Conservation (phyloP, 2,329 filamentous ascomycete genomes). For the Nannizzia gypsea region DNA sequence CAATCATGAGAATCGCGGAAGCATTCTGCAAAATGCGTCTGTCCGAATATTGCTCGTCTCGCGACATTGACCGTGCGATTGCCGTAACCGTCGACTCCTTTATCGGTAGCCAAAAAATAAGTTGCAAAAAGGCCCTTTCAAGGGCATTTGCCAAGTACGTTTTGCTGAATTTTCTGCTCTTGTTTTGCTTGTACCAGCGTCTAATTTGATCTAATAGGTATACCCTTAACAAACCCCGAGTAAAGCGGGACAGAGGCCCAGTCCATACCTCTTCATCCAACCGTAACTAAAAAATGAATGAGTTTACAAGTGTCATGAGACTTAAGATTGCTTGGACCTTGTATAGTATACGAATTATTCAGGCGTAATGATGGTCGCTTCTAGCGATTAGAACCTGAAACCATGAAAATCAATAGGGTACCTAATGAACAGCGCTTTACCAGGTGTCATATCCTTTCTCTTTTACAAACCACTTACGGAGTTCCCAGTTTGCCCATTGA, state of each 20-base stretch:
- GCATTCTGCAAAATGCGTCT: conserved; percentile 95
- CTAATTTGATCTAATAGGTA: conserved; percentile 2
- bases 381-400: neutral
- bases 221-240: conserved; percentile 5
- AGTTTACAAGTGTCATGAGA: too few species aligned
- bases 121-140: conserved; percentile 90
- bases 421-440: neutral
- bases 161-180: neutral
- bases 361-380: too few species aligned
- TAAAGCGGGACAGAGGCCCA: neutral
- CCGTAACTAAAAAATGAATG: neutral
- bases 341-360: too few species aligned
- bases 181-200: neutral
- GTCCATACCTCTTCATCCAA: neutral
- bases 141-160: conserved; percentile 95
- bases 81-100: conserved; percentile 94
- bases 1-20: conserved; percentile 90
- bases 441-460: neutral
- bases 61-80: conserved; percentile 93
- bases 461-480: neutral
- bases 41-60: conserved; percentile 82
- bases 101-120: conserved; percentile 90
- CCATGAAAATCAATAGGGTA: neutral
- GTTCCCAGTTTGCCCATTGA: too few species aligned
- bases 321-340: too few species aligned